These are phyloP conservation scores for Metschnikowia matae DNA, from an alignment of 805 yeast genomes.

Conservation along the genomic window DNA sequence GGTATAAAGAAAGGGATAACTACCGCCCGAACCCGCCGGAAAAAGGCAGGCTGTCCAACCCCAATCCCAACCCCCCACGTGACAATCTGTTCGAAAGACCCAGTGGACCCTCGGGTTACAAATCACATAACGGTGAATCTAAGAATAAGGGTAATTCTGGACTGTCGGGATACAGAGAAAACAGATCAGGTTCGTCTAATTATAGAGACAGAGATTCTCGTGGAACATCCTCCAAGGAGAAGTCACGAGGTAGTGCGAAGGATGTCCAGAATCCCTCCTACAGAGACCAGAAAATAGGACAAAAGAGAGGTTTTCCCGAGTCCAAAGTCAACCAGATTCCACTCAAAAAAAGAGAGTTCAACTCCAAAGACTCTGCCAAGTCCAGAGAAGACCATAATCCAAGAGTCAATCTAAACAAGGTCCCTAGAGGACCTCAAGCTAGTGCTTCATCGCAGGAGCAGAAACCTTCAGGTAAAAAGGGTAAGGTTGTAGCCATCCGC, in stretches of 20 bases:
- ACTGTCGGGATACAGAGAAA: neutral
- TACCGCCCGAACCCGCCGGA: conserved; percentile 13
- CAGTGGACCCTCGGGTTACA: conserved; percentile 14
- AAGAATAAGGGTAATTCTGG: neutral
- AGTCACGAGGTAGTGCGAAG: neutral
- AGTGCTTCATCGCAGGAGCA: neutral
- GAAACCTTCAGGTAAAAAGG: neutral
- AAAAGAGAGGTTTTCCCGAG: conserved; percentile 7
- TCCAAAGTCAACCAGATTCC: conserved; percentile 2
- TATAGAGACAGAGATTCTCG: conserved; percentile 1
- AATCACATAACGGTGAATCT: neutral
- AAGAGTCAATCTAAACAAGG: neutral
- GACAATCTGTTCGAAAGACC: conserved; percentile 11
- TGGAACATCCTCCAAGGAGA: neutral
- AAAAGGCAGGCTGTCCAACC: neutral
- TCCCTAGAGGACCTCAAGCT: conserved; percentile 1
- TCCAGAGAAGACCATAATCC: neutral
- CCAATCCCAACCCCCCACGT: neutral
- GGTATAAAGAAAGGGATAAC: conserved; percentile 17
- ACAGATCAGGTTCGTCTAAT: neutral
- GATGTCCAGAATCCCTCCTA: conserved; percentile 1
- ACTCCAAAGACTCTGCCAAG: neutral
- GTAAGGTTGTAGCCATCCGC: conserved; percentile 1
- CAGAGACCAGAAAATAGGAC: neutral
- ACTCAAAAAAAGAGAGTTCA: conserved; percentile 10